Percentiles rank a stretch among this genome's conserved stretches.
Conservation (phyloP, 1,284 basidiomycete species). For the Tranzscheliella williamsii region DNA sequence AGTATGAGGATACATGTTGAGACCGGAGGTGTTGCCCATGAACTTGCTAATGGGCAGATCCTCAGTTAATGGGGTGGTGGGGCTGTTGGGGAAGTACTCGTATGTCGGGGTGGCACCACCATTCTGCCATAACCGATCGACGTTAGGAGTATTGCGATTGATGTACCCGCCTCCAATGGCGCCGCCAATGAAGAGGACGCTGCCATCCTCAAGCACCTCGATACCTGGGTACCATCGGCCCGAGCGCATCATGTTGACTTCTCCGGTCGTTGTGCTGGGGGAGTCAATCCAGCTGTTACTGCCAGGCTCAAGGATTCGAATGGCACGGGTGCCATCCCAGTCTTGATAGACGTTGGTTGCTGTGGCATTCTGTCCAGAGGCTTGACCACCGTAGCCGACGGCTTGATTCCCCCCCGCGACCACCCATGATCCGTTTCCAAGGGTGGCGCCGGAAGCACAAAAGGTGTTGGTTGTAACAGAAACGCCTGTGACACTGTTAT, state of each 20-base stretch:
- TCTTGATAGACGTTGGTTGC: conserved; percentile 51
- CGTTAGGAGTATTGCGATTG: conserved; percentile 58
- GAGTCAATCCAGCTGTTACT: conserved; percentile 45
- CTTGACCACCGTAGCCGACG: conserved; percentile 53
- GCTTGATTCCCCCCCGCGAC: conserved; percentile 62
- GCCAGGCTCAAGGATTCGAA: conserved; percentile 55
- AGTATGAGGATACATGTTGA: conserved; percentile 61
- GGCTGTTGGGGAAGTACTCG: conserved; percentile 55
- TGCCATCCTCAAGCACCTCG: conserved; percentile 57
- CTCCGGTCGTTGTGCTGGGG: conserved; percentile 17
- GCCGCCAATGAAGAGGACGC: conserved; percentile 55
- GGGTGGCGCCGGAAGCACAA: conserved; percentile 59
- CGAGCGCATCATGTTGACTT: conserved; percentile 46
- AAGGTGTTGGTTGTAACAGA: conserved; percentile 61
- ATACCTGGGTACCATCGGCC: conserved; percentile 59
- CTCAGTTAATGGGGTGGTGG: conserved; percentile 13
- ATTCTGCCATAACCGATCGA: conserved; percentile 42
- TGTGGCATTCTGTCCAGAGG: conserved; percentile 9
- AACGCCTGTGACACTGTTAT: conserved; percentile 47
- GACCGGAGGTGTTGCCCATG: conserved; percentile 54
- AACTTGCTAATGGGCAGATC: conserved; percentile 42
- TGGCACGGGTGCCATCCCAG: conserved; percentile 53
- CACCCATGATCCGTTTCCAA: conserved; percentile 61
- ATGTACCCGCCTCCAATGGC: conserved; percentile 56
- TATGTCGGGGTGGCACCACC: conserved; percentile 47